These are phyloP conservation scores for Ophiocordyceps camponoti-leonardi DNA, from an alignment of 2,329 filamentous ascomycete species.

Conservation along the genomic window DNA sequence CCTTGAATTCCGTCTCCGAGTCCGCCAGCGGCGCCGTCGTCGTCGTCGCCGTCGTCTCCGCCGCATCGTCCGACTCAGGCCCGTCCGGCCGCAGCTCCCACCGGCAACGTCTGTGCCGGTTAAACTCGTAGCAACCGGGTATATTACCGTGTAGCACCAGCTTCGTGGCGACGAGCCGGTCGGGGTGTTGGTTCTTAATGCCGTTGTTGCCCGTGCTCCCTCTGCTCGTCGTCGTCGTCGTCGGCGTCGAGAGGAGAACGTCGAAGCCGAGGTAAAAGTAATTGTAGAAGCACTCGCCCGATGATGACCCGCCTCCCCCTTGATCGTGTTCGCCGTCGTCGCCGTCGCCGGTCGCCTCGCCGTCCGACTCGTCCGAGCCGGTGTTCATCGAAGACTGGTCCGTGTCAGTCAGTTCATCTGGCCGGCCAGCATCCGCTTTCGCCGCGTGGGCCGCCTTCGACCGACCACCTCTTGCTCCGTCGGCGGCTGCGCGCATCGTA, in stretches of 20 bases:
- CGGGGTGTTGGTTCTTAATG: slow-evolving; percentile 27
- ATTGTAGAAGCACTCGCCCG: slow-evolving; percentile 81
- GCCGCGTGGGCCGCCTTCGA: not conserved
- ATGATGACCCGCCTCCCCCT: slow-evolving; percentile 8
- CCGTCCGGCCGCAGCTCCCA: slow-evolving; percentile 52
- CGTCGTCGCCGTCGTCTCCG: slow-evolving; percentile 27
- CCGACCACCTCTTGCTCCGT: slow-evolving; percentile 13
- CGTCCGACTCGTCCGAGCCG: slow-evolving; percentile 48
- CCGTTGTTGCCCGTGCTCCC: slow-evolving; percentile 18
- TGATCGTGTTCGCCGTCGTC: slow-evolving; percentile 23
- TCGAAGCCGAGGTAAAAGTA: slow-evolving; percentile 96
- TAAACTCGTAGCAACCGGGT: slow-evolving; percentile 92
- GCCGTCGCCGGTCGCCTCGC: slow-evolving; percentile 26
- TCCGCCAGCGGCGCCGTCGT: slow-evolving; percentile 31
- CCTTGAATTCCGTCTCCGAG: slow-evolving; percentile 65
- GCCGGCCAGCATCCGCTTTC: slow-evolving; percentile 1
- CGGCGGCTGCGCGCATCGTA: slow-evolving; percentile 38
- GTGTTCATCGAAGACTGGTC: slow-evolving; percentile 61
- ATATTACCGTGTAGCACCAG: slow-evolving; percentile 89
- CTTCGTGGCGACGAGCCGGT: slow-evolving; percentile 73
- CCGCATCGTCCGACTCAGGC: slow-evolving; percentile 9
- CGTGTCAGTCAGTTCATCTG: slow-evolving; percentile 49
- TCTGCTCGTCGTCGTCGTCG: slow-evolving; percentile 46
- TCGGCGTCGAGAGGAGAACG: slow-evolving; percentile 71
- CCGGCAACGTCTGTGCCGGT: slow-evolving; percentile 74